Base-by-base conservation (phyloP, 2,329 filamentous ascomycete species). In the Exophiala calicioides region DNA sequence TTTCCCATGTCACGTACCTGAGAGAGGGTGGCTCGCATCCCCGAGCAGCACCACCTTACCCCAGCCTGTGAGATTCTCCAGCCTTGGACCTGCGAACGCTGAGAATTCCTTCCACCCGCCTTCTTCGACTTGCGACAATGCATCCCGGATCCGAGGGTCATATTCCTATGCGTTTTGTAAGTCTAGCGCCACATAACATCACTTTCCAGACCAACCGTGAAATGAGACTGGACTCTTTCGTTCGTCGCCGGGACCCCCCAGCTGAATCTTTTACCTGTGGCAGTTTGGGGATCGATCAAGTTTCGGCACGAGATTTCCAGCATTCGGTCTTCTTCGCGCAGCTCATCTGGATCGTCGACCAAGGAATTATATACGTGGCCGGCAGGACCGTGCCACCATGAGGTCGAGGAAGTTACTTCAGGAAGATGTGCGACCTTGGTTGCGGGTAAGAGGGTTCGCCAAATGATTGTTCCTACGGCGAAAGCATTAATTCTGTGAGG, bases 11-110 rank as follows among this genome's bases (percentile, higher is more conserved):
- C 16, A 23, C 5, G 31, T 39, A 60, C 74, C 74, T 0, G 75
- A 76, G 0, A 79, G 65, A 1, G 77, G 74, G 57, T 81, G 78
- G 1, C 75, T 79, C 0, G 76, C 71, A 52, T 81, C 77, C 6
- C 77, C 78, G 1, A 80, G 69, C 3, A 80, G 65, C 4, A 73
- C 77, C 2, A 79, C 56, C 40, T 70, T 70, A 31, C 69, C 61
- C 64, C 69, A 75, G 2, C 62, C 68, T 1, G 60, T 68, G 3
- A 76, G 59, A 2, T 60, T 61, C 5, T 65, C 52, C 13, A 76
- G 54, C 26, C 72, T 67, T 1, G 72, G 72, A 0, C 74, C 73
- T 1, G 73, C 67, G 43, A 75, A 76, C 0, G 72, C 68, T 3
- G 73, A 68, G 30, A 76, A 76, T 38, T 76, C 72, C 18, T 67